Evolutionary conservation across 148 eudicot species (phyloP), one percentile per base, ranked within the genome.

Genomic region (Fagopyrum homotropicum): DNA sequence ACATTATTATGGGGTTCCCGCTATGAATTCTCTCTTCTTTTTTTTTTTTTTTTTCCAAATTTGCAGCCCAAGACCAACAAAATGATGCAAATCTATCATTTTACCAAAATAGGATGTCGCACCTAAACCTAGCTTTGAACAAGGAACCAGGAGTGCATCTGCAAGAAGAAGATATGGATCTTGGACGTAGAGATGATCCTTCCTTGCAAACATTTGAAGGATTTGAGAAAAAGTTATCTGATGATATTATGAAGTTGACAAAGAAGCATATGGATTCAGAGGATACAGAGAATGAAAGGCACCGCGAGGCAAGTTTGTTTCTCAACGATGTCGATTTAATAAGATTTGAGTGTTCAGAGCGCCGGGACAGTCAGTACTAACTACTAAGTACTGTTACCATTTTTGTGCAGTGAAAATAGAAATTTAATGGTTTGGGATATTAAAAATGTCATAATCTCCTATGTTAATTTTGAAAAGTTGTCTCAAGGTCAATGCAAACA

Each of bases 261-360:
- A 89, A 83, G 83, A 89, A 89, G 78, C 88, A 85, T 48, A 56
- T 57, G 73, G 90, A 85, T 75, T 78, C 85, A 7, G 92, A 87
- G 77, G 87, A 87, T 78, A 85, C 86, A 72, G 92, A 89, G 81
- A 82, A 76, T 82, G 80, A 82, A 69, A 78, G 90, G 76, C 92
- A 89, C 79, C 84, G 79, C 79, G 88, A 89, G 92, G 90, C 87
- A 75, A 69, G 90, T 83, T 77, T 16, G 70, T 44, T 46, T 15
- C 17, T 35, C 45, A 35, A 9, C 6, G 52, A 49, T 49, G 6
- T 66, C 10, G 12, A 40, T 66, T 35, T 35, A 35, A 1, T 35
- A 35, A 35, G 40, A 35, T 35, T 35, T 49, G 52, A 49, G 52
- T 49, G 11, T 49, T 9, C 52, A 49, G 9, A 49, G 52, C 11